Evolutionary conservation across 345 rosid genomes (phyloP).

Genomic region (Pistacia integerrima): DNA sequence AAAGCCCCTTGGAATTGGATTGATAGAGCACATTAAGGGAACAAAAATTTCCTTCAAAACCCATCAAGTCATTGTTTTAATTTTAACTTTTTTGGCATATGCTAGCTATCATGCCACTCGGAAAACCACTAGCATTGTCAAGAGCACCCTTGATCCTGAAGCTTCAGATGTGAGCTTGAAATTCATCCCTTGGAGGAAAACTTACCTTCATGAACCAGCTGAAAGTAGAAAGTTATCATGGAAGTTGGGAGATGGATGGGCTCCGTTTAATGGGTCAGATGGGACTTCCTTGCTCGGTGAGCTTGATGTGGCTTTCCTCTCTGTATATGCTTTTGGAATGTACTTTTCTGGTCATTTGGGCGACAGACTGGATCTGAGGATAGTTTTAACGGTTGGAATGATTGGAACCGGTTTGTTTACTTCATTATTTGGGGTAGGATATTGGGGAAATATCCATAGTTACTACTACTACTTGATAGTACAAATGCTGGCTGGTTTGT

Average conservation of each 20-base stretch:
- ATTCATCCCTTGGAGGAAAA: constrained; percentile 35
- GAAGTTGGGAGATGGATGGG: constrained; percentile 72
- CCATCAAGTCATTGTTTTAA: constrained; percentile 76
- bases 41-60: constrained; percentile 59
- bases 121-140: constrained; percentile 91
- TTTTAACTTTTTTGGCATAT: constrained; percentile 81
- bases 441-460: constrained; percentile 74
- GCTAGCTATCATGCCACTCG: constrained; percentile 82
- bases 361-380: constrained; percentile 80
- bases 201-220: constrained; percentile 27
- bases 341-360: constrained; percentile 92
- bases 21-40: constrained; percentile 49
- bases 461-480: constrained; percentile 65
- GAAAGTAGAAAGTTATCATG: constrained; percentile 28
- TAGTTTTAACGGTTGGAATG: constrained; percentile 83
- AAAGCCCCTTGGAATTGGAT: constrained; percentile 73
- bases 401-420: constrained; percentile 85
- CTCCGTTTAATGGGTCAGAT: constrained; percentile 70
- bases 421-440: constrained; percentile 76
- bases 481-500: constrained; percentile 82
- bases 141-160: constrained; percentile 83
- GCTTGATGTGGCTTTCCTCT: constrained; percentile 82
- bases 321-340: constrained; percentile 82
- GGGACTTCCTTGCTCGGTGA: constrained; percentile 87
- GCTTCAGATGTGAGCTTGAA: constrained; percentile 42